These are phyloP conservation scores for Thraustochytrium striatum DNA, from an alignment of 352 stramenopile species.

Conservation along the genomic window DNA sequence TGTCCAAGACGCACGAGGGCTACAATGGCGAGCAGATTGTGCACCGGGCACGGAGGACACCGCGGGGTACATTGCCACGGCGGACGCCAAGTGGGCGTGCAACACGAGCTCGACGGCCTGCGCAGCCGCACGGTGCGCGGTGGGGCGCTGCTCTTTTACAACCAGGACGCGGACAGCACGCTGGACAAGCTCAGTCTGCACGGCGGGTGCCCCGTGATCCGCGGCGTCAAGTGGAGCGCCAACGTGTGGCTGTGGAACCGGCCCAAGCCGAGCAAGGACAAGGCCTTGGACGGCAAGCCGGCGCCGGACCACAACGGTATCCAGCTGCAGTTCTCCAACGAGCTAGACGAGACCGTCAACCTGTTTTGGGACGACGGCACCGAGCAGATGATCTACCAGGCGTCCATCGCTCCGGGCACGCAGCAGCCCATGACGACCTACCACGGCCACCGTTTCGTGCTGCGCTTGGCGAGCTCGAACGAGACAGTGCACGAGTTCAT, in stretches of 20 bases:
- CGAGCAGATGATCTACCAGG: conserved; percentile 45
- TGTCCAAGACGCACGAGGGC: conserved; percentile 59
- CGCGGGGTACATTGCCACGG: conserved; percentile 48
- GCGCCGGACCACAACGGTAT: conserved; percentile 21
- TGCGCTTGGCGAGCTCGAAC: neutral
- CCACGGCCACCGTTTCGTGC: conserved; percentile 40
- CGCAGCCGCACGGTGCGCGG: conserved; percentile 66
- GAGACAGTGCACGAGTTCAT: conserved; percentile 5
- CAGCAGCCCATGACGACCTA: conserved; percentile 41
- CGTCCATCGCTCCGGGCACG: neutral
- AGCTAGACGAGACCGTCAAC: neutral
- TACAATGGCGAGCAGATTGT: conserved; percentile 64
- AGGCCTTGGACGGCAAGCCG: conserved; percentile 24
- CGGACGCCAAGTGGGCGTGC: conserved; percentile 25
- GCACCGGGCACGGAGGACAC: conserved; percentile 52
- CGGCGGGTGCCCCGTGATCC: conserved; percentile 87
- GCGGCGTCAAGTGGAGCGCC: conserved; percentile 87
- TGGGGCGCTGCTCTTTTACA: conserved; percentile 94
- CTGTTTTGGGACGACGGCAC: conserved; percentile 49
- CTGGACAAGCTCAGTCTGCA: conserved; percentile 77
- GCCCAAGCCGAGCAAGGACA: conserved; percentile 16
- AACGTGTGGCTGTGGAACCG: conserved; percentile 83
- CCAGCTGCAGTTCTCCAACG: conserved; percentile 37
- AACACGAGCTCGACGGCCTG: conserved; percentile 50
- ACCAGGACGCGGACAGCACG: conserved; percentile 84